Percentiles rank a stretch among this genome's conserved stretches.
Evolutionary conservation across 305 asterid genomes (phyloP).

Genomic region (Fraxinus velutina): DNA sequence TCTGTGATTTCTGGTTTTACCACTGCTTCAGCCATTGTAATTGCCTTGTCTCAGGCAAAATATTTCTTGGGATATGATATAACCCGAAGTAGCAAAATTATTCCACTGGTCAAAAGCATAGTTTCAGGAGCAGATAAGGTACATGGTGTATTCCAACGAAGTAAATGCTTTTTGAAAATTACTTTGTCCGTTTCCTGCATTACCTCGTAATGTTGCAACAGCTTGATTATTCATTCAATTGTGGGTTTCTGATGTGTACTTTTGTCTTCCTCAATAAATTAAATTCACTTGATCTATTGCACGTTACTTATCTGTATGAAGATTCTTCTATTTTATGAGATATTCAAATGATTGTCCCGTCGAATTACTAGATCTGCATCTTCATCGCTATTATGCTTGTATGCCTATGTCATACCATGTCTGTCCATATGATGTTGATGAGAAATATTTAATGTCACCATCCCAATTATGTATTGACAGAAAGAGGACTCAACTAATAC

Average conservation of each 20-base stretch:
- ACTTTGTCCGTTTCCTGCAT: not conserved
- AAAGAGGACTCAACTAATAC: not conserved
- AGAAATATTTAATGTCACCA: not conserved
- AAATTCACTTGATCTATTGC: not conserved
- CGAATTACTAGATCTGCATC: slow-evolving; percentile 9
- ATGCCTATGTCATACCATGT: not conserved
- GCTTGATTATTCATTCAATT: slow-evolving; percentile 5
- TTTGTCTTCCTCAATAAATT: slow-evolving; percentile 2
- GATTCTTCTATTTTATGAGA: not conserved
- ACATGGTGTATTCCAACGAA: slow-evolving; percentile 21
- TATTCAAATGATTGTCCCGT: not conserved
- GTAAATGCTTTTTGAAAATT: not conserved
- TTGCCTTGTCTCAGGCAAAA: slow-evolving; percentile 93
- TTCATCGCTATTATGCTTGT: slow-evolving; percentile 19
- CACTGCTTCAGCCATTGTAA: slow-evolving; percentile 96
- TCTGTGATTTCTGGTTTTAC: slow-evolving; percentile 99
- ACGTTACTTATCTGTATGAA: not conserved
- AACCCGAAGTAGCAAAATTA: slow-evolving; percentile 87
- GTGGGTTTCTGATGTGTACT: slow-evolving; percentile 8
- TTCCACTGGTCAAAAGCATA: slow-evolving; percentile 82
- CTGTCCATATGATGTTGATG: not conserved
- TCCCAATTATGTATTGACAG: not conserved
- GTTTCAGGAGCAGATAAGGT: slow-evolving; percentile 82
- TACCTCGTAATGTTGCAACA: slow-evolving; percentile 2
- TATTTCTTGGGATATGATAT: slow-evolving; percentile 90